Base-by-base conservation (phyloP, 805 yeast genomes). In the Kluyveromyces aestuarii region DNA sequence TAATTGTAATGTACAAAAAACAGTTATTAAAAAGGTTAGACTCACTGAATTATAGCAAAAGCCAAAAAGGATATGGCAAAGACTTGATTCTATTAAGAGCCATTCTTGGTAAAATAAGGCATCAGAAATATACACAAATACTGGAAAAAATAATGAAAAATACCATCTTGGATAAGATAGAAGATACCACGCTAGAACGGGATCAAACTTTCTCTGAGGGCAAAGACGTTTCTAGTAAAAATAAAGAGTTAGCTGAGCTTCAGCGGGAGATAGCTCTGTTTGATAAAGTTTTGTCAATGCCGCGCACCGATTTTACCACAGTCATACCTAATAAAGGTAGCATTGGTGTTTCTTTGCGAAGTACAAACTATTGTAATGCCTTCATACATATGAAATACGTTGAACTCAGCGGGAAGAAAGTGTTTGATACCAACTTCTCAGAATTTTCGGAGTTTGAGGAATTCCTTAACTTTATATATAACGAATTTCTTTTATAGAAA, bases 1-100 rank as follows among this genome's bases (percentile, higher is more conserved):
- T 63, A 66, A 71, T 67, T 1, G 60, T 59, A 49, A 65, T 56
- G 66, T 72, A 59, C 71, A 75, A 60, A 70, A 72, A 55, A 54
- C 67, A 60, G 47, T 44, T 60, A 35, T 63, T 46, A 44, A 57
- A 48, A 52, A 62, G 56, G 53, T 54, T 57, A 50, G 55, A 55
- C 30, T 57, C 11, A 44, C 41, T 6, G 51, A 57, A 47, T 19
- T 38, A 14, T 10, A 27, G 38, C 6, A 30, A n/a, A 13, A 41
- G 19, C 10, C 25, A 42, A 30, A 30, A 27, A 40, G 37, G 36
- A 16, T 39, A 40, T 18, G 37, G 40, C 10, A 35, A 41, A 33
- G 39, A 25, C 37, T 14, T 40, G n/a, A 19, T 43, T 10, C 38
- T 65, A 18, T 47, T 65, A 36, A 58, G 64, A 43, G 67, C 69